Evolutionary conservation across 2,329 filamentous ascomycete species (phyloP).

Genomic region (Beauveria caledonica): DNA sequence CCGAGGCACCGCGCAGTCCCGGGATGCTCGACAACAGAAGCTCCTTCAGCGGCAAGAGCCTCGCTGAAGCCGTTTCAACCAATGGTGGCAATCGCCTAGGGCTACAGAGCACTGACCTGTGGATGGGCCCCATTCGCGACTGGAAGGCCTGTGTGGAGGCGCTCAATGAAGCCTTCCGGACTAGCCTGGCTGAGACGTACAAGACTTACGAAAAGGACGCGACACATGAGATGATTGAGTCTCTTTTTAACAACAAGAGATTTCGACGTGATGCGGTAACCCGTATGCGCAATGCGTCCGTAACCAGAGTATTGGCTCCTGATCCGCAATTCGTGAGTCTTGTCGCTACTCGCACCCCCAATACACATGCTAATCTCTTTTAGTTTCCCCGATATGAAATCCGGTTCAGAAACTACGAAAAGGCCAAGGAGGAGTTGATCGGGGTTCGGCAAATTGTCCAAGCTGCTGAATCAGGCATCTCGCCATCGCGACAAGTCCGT

Average conservation of each 20-base stretch:
- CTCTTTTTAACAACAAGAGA: conserved; percentile 32
- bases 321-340: conserved; percentile 34
- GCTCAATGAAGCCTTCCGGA: conserved; percentile 32
- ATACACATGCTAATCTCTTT: conserved; percentile 8
- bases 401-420: conserved; percentile 39
- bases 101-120: conserved; percentile 22
- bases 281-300: conserved; percentile 38
- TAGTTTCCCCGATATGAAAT: conserved; percentile 38
- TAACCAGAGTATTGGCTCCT: conserved; percentile 34
- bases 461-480: conserved; percentile 32
- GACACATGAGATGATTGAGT: conserved; percentile 33
- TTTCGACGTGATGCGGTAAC: conserved; percentile 35
- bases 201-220: conserved; percentile 36
- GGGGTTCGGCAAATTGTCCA: conserved; percentile 33
- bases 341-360: no score
- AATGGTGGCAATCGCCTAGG: conserved; percentile 17
- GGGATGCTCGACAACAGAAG: conserved; percentile 27
- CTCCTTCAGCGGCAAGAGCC: conserved; percentile 29
- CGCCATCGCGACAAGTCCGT: conserved; percentile 29
- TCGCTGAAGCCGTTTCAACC: conserved; percentile 24
- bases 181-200: conserved; percentile 37
- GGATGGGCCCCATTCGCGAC: conserved; percentile 33
- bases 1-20: conserved; percentile 25
- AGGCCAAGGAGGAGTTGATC: conserved; percentile 32
- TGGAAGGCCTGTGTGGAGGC: conserved; percentile 36